These are phyloP conservation scores for Fonsecaea pedrosoi DNA, from an alignment of 2,329 filamentous ascomycete species.

Conservation along the genomic window DNA sequence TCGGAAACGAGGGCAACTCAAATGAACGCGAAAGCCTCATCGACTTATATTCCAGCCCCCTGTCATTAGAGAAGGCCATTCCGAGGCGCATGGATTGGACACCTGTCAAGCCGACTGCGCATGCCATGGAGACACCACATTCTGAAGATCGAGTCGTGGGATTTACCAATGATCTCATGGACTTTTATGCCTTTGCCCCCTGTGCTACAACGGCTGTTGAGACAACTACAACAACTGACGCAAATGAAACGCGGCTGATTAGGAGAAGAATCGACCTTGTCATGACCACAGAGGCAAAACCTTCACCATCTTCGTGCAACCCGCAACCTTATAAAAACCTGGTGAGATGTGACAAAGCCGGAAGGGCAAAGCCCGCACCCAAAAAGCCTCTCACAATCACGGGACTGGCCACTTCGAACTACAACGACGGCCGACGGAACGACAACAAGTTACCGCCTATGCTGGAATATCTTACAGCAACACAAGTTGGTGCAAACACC, in stretches of 20 bases:
- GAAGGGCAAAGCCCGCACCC: constrained; percentile 61
- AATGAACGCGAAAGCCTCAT: neutral
- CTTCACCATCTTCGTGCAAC: constrained; percentile 13
- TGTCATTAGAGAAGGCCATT: constrained; percentile 56
- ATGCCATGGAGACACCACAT: constrained; percentile 9
- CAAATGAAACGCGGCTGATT: constrained; percentile 17
- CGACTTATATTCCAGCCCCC: constrained; percentile 5
- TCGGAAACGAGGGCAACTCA: neutral
- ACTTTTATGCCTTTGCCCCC: constrained; percentile 22
- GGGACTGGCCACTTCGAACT: constrained; percentile 75
- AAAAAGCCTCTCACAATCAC: constrained; percentile 81
- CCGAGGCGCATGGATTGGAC: constrained; percentile 71
- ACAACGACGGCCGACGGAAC: constrained; percentile 53
- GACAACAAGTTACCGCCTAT: constrained; percentile 47
- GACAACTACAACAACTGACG: constrained; percentile 11
- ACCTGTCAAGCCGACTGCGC: constrained; percentile 56
- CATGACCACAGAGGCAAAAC: constrained; percentile 9
- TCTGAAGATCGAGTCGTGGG: neutral
- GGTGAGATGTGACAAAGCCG: constrained; percentile 8
- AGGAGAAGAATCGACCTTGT: constrained; percentile 32
- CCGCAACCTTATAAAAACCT: neutral
- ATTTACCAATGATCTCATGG: constrained; percentile 24
- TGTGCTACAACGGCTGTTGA: neutral
- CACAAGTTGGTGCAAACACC: constrained; percentile 29
- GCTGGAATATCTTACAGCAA: constrained; percentile 55